Evolutionary conservation across 371 early-diverging fungal genomes (phyloP), one percentile per base, ranked within the genome.

Genomic region (Lichtheimia hyalospora): DNA sequence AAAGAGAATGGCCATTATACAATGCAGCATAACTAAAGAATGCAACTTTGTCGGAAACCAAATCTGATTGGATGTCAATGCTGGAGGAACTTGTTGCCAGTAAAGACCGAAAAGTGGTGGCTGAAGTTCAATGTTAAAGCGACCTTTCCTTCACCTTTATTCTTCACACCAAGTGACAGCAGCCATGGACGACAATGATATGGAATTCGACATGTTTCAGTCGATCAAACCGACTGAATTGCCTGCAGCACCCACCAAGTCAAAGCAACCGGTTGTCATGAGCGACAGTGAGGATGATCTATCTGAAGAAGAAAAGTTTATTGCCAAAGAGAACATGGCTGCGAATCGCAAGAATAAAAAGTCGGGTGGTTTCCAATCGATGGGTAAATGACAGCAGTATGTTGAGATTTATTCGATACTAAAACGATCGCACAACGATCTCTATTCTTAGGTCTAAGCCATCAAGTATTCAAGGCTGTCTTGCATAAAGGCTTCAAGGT

Each of bases 341-440:
- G 89, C 87, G 2, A 96, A 94, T 74, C 83, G 92, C 58, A 96
- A 93, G 69, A 89, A 92, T 66, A 92, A 92, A 63, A 94, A 96
- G 64, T 94, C 95, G 0, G 97, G 97, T 25, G 96, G 96, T 46
- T 97, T 98, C 73, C 97, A 96, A 72, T 91, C 95, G 13, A 96
- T 97, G 97, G 98, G 96, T 78, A 75, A 72, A 10, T 34, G 34
- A 34, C 6, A 34, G 34, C 64, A 68, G 34, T 34, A 10, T 34
- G 6, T 10, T 10, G 10, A 34, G 34, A 8, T 34, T 34, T 10
- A 34, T 10, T 34, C 34, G 2, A 34, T 34, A 10, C 34, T 34
- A 34, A 34, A 7, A 34, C 8, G 27, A 27, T 27, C 27, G 27
- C 27, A 18, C 39, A n/a, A 61, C 23, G 51, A 40, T 41, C 16